A percentile compares a stretch with the other conserved stretches of the same genome.
Evolutionary conservation across 305 asterid species (phyloP).

Genomic region (Rubia tinctorum): DNA sequence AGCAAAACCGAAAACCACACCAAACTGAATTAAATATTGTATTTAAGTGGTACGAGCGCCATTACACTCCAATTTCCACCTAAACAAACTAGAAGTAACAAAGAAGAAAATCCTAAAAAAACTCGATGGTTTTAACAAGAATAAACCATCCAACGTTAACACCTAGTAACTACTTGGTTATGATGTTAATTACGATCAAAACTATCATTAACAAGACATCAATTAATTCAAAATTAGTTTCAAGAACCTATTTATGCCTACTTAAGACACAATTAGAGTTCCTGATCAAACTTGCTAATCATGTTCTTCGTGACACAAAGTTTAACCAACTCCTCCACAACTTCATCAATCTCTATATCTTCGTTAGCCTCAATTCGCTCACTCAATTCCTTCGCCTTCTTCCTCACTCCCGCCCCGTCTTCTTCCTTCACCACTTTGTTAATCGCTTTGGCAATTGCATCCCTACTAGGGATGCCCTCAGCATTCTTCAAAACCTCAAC

Average conservation of each 20-base stretch:
- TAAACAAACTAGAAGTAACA: neutral
- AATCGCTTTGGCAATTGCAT: slow-evolving; percentile 23
- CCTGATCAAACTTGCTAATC: neutral
- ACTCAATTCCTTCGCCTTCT: neutral
- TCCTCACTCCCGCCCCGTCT: slow-evolving; percentile 22
- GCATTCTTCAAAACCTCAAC: slow-evolving; percentile 35
- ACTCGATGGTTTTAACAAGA: too few species aligned
- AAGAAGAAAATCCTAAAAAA: too few species aligned
- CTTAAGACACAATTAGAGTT: neutral
- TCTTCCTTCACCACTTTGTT: slow-evolving; percentile 25
- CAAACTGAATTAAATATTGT: too few species aligned
- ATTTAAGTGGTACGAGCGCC: too few species aligned
- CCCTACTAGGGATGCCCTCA: slow-evolving; percentile 18
- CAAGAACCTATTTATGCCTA: neutral
- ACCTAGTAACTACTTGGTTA: neutral
- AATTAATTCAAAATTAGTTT: neutral
- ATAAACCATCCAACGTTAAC: neutral
- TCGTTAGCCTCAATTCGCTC: neutral
- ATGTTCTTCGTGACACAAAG: slow-evolving; percentile 6
- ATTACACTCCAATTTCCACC: too few species aligned
- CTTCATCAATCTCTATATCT: slow-evolving; percentile 13
- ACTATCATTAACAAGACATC: neutral
- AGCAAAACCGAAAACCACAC: too few species aligned
- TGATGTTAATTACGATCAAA: neutral
- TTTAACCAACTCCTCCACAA: slow-evolving; percentile 6